phyloP scores from a whole-genome alignment of 1,284 basidiomycete species.

The Phylloboletellus chloephorus region DNA sequence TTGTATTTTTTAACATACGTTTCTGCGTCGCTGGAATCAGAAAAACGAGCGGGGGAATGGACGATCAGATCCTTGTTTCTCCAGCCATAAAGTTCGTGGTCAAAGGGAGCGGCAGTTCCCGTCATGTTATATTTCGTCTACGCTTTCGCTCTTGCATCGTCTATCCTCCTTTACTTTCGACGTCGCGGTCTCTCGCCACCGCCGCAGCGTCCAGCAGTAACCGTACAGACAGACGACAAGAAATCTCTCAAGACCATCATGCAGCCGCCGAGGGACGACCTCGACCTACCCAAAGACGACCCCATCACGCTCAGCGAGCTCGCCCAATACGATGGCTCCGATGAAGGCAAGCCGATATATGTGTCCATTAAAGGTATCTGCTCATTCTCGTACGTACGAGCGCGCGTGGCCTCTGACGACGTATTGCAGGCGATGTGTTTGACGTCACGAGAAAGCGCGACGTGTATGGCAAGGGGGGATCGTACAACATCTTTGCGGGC shows the following conservation, averaged over 20 bases:
- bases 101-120: constrained; percentile 17
- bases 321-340: constrained; percentile 64
- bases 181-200: constrained; percentile 9
- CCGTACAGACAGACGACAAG: constrained; percentile 26
- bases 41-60: too few relatives aligned
- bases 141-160: constrained; percentile 18
- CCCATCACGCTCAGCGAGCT: constrained; percentile 69
- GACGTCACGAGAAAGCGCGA: constrained; percentile 80
- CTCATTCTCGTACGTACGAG: constrained; percentile 5
- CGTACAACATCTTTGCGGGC: constrained; percentile 77
- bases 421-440: constrained; percentile 64
- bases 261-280: constrained; percentile 56
- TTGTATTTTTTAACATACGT: not conserved
- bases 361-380: constrained; percentile 80
- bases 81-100: too few relatives aligned
- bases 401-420: constrained; percentile 8
- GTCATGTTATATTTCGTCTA: constrained; percentile 23
- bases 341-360: constrained; percentile 66
- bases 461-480: constrained; percentile 71
- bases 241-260: constrained; percentile 57
- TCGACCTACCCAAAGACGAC: constrained; percentile 74
- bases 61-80: too few relatives aligned
- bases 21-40: too few relatives aligned
- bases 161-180: constrained; percentile 22
- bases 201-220: constrained; percentile 7